Evolutionary conservation across 2,329 filamentous ascomycete genomes (phyloP).

Genomic region (Alternaria angustiovoidea): DNA sequence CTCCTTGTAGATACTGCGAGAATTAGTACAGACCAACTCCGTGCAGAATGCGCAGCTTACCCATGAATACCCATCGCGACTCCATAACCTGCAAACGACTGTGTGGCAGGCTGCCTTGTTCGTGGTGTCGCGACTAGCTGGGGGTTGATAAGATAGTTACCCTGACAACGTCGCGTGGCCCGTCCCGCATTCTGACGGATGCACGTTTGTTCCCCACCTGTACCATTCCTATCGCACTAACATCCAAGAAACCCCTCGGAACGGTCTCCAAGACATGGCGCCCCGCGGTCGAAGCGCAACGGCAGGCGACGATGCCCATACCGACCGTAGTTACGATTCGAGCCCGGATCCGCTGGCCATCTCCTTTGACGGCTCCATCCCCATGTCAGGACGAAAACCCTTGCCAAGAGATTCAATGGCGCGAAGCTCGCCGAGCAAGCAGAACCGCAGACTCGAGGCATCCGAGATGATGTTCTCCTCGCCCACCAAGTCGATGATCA

Average conservation of each 20-base stretch:
- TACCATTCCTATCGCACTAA: constrained; percentile 21
- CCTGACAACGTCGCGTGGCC: constrained; percentile 31
- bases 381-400: constrained; percentile 29
- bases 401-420: constrained; percentile 34
- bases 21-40: constrained; percentile 20
- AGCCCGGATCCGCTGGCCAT: constrained; percentile 49
- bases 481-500: constrained; percentile 56
- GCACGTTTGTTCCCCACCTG: constrained; percentile 23
- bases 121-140: constrained; percentile 22
- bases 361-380: constrained; percentile 38
- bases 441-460: constrained; percentile 26
- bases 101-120: constrained; percentile 19
- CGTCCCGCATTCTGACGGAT: constrained; percentile 24
- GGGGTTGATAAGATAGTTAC: constrained; percentile 44
- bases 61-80: constrained; percentile 52
- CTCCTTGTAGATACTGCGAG: constrained; percentile 81
- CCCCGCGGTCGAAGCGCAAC: constrained; percentile 27
- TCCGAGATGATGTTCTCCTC: constrained; percentile 38
- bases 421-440: constrained; percentile 44
- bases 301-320: constrained; percentile 23
- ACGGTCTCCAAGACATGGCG: constrained; percentile 31
- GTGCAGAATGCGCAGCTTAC: constrained; percentile 27
- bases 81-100: constrained; percentile 26
- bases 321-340: constrained; percentile 40
- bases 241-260: constrained; percentile 17